Base-by-base conservation (phyloP, 208 protist species). In the Trypanosomatidae sp. region DNA sequence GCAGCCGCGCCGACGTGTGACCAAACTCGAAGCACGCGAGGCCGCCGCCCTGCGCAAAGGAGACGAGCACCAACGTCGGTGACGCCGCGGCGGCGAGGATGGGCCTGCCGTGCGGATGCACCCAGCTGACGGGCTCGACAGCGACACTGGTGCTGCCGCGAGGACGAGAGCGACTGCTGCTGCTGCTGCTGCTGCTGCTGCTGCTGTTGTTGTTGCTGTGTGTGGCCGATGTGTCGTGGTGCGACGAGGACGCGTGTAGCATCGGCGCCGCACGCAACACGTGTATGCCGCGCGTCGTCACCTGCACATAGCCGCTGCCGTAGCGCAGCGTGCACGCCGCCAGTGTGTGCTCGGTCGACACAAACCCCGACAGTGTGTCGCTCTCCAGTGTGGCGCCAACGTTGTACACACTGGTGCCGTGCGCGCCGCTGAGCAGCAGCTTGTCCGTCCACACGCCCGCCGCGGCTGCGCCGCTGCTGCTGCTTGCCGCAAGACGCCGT, bases 21-120 rank as follows among this genome's bases (percentile, higher is more conserved):
- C 71, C 68, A 41, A 87, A 76, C 39, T 74, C 57, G 41, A 91
- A 91, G 43, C 61, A 73, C n/a, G 74, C 66, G 30, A 91, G 65
- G 25, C 76, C 77, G 40, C 81, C 76, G 39, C 66, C 64, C 41
- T 77, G 66, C 3, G 53, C 58, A 35, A 91, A 80, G 13, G 68
- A 68, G 4, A 83, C 54, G 3, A 88, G 43, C 16, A 79, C 59
- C 6, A 47, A 62, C 7, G 53, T 70, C 6, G 64, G 56, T 43
- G 71, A 77, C 19, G 65, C 64, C 13, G 60, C 74, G 6, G 77
- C 82, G 8, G 82, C 77, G 39, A 82, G 48, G 32, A 91, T 80
- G 24, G 65, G 45, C 52, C 77, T 91, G 35, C 67, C 65, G 41
- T 88, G 71, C 21, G 73, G 73, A 57, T 91, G 71, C 27, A 71